Conservation (phyloP, 2,329 filamentous ascomycete genomes). For the Ceratocystis huliohia region DNA sequence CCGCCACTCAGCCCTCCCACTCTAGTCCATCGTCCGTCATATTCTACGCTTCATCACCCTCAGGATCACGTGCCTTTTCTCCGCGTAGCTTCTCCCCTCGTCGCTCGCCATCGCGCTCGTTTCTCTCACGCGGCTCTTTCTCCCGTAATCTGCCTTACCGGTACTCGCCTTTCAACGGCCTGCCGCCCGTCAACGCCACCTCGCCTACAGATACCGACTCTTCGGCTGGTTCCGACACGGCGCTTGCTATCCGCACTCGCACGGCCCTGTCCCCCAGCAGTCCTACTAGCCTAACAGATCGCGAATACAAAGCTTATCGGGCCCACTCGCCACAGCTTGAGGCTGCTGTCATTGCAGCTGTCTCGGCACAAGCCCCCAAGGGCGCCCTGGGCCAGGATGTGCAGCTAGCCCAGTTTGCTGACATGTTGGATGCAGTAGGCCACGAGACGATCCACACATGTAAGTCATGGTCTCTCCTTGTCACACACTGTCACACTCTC, state of each 20-base stretch:
- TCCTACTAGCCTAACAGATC: slow-evolving; percentile 12
- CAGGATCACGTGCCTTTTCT: background rate
- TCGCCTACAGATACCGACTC: background rate
- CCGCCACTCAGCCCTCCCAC: background rate
- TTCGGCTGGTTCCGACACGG: background rate
- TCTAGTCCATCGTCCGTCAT: background rate
- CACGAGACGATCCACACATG: slow-evolving; percentile 19
- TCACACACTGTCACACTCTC: background rate
- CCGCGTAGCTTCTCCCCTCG: background rate
- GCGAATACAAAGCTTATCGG: slow-evolving; percentile 8
- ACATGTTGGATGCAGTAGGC: slow-evolving; percentile 2
- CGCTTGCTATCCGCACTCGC: slow-evolving; percentile 10
- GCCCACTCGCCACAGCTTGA: slow-evolving; percentile 16
- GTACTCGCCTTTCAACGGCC: background rate
- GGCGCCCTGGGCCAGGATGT: slow-evolving; percentile 11
- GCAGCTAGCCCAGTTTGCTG: slow-evolving; percentile 11
- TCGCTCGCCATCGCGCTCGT: background rate
- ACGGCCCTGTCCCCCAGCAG: slow-evolving; percentile 13
- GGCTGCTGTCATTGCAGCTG: slow-evolving; percentile 10
- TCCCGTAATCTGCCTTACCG: background rate
- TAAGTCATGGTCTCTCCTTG: background rate
- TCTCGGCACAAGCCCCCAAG: background rate
- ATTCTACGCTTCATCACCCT: background rate
- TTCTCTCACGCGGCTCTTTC: background rate
- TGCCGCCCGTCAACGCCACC: background rate